Percentiles rank a stretch among this genome's conserved stretches.
phyloP scores from a whole-genome alignment of 2,329 filamentous ascomycete species.

The Byssothecium circinans region DNA sequence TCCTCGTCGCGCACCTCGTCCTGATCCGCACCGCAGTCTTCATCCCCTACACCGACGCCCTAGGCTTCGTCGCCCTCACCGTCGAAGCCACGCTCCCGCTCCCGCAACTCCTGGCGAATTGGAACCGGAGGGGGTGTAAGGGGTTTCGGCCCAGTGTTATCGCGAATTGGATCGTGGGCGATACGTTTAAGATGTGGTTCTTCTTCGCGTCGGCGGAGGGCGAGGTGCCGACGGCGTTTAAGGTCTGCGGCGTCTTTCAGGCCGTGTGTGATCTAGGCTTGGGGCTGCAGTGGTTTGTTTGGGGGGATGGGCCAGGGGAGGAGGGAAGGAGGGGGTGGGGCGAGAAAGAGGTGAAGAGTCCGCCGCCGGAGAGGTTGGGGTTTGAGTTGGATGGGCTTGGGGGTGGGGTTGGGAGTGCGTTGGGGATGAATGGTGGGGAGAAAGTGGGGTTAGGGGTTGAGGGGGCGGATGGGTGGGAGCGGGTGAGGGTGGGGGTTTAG shows the following conservation, averaged over 20 bases:
- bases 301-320: conserved; percentile 29
- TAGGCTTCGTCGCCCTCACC: conserved; percentile 74
- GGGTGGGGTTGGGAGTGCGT: conserved; percentile 6
- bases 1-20: conserved; percentile 68
- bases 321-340: conserved; percentile 8
- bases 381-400: conserved; percentile 18
- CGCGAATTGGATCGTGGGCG: conserved; percentile 75
- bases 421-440: conserved; percentile 4
- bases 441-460: conserved; percentile 17
- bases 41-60: conserved; percentile 64
- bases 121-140: conserved; percentile 68
- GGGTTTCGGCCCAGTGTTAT: conserved; percentile 78
- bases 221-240: conserved; percentile 74
- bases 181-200: conserved; percentile 77
- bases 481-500: conserved; percentile 14
- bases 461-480: conserved; percentile 27
- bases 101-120: conserved; percentile 75
- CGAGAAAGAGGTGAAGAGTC: conserved; percentile 31
- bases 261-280: conserved; percentile 74
- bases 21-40: conserved; percentile 64
- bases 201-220: conserved; percentile 75
- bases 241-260: conserved; percentile 80
- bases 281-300: conserved; percentile 67
- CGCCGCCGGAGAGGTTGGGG: conserved; percentile 17
- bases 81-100: conserved; percentile 81